A percentile compares a stretch with the other conserved stretches of the same genome.
phyloP scores from a whole-genome alignment of 805 yeast genomes.

The Cyberlindnera galapagoensis region DNA sequence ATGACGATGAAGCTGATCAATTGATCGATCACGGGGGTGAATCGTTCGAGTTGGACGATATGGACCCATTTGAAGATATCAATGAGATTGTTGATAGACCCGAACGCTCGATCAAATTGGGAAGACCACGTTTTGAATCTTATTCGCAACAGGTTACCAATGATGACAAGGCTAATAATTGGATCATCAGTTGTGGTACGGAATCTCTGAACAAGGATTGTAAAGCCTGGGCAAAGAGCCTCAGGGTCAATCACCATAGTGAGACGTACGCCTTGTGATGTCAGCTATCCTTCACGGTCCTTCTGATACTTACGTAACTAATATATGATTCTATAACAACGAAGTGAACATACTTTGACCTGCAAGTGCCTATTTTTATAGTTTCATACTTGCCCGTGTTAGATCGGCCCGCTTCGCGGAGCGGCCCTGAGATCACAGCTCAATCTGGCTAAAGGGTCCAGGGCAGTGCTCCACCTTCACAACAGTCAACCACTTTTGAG shows the following conservation, averaged over 20 bases:
- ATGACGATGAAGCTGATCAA: conserved; percentile 15
- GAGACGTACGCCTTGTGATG: conserved; percentile 33
- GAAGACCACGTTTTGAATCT: conserved; percentile 34
- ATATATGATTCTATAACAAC: too few species aligned
- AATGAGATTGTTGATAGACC: conserved; percentile 4
- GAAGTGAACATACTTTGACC: too few species aligned
- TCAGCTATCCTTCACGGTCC: too few species aligned
- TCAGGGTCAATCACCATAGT: conserved; percentile 32
- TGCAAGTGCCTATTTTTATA: too few species aligned
- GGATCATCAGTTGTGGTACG: conserved; percentile 60
- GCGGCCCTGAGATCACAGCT: too few species aligned
- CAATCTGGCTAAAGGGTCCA: too few species aligned
- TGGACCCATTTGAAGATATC: conserved; percentile 18
- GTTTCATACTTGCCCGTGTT: too few species aligned
- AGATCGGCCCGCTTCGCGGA: too few species aligned
- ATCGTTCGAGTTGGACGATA: conserved; percentile 18
- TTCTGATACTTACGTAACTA: too few species aligned
- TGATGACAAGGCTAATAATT: conserved; percentile 29
- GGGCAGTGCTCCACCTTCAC: too few species aligned
- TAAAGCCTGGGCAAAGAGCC: conserved; percentile 28
- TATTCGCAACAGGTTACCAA: conserved; percentile 28
- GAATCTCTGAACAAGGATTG: conserved; percentile 35
- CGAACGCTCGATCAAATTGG: conserved; percentile 16
- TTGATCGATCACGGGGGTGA: conserved; percentile 16
- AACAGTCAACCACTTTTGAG: too few species aligned